phyloP scores from a whole-genome alignment of 2,329 filamentous ascomycete species.

The Fusarium fujikuroi region DNA sequence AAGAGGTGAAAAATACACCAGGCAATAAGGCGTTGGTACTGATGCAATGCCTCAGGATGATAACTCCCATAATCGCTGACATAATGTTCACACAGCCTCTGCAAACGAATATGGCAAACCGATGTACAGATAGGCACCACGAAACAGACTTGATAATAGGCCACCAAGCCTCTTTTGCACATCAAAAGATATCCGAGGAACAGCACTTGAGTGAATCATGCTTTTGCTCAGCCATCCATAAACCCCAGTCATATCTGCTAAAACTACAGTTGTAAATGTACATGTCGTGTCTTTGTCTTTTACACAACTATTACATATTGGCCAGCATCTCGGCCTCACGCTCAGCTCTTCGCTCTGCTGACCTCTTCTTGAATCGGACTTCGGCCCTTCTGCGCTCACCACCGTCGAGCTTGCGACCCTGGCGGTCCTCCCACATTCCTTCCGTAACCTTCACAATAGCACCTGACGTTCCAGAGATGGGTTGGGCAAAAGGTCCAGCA shows the following conservation, averaged over 20 bases:
- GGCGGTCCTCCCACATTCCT: slow-evolving; percentile 91
- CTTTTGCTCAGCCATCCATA: slow-evolving; percentile 31
- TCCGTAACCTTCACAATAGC: slow-evolving; percentile 78
- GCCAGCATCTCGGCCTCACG: slow-evolving; percentile 55
- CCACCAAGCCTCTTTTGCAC: not conserved
- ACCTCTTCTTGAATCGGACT: slow-evolving; percentile 85
- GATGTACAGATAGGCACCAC: not conserved
- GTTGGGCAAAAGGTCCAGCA: slow-evolving; percentile 77
- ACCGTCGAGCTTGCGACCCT: slow-evolving; percentile 92
- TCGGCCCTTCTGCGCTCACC: slow-evolving; percentile 91
- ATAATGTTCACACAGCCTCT: not conserved
- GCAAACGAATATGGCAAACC: too few species aligned
- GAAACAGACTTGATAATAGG: not conserved
- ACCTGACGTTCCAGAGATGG: slow-evolving; percentile 71
- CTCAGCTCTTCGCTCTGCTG: slow-evolving; percentile 80
- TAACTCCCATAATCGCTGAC: not conserved
- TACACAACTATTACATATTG: slow-evolving; percentile 45
- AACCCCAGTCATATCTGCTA: slow-evolving; percentile 38
- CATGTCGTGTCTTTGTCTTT: slow-evolving; percentile 35
- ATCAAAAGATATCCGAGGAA: not conserved
- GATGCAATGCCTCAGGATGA: not conserved
- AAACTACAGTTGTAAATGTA: slow-evolving; percentile 47
- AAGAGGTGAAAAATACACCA: not conserved
- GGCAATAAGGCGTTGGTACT: slow-evolving; percentile 1
- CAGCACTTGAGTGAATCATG: slow-evolving; percentile 10